Evolutionary conservation across 768 basidiomycete genomes (phyloP).

Genomic region (Rhizopogon roseolus): DNA sequence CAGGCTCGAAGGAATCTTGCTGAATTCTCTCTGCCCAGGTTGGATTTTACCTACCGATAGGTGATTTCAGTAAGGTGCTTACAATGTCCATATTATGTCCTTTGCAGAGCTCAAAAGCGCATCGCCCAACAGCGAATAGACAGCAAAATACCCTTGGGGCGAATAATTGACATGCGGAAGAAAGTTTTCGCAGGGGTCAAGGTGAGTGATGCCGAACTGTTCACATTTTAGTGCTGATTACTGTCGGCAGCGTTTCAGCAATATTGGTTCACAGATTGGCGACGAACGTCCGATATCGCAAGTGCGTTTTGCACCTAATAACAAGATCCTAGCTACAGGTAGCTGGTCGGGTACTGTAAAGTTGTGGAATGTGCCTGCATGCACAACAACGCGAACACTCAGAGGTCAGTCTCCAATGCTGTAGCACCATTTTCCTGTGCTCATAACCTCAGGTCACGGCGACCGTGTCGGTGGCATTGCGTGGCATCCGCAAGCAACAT

Average conservation of each 20-base stretch:
- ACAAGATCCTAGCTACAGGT: constrained; percentile 81
- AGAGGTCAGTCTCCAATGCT: constrained; percentile 48
- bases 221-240: not conserved
- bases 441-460: constrained; percentile 57
- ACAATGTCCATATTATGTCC: constrained; percentile 42
- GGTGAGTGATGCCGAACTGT: constrained; percentile 37
- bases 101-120: constrained; percentile 90
- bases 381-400: constrained; percentile 71
- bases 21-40: constrained; percentile 95
- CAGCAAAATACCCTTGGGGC: constrained; percentile 78
- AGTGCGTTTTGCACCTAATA: constrained; percentile 93
- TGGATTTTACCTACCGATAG: constrained; percentile 58
- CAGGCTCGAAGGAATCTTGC: constrained; percentile 83
- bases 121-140: constrained; percentile 91
- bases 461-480: constrained; percentile 95
- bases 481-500: constrained; percentile 94
- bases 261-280: constrained; percentile 96
- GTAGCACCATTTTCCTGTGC: not conserved
- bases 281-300: constrained; percentile 93
- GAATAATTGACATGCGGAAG: constrained; percentile 90
- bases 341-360: constrained; percentile 97
- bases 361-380: constrained; percentile 92
- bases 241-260: constrained; percentile 69
- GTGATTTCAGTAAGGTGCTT: constrained; percentile 70
- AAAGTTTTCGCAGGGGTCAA: constrained; percentile 87